These are phyloP conservation scores for Erysimum cheiri DNA, from an alignment of 441 rosid genomes.

Conservation along the genomic window DNA sequence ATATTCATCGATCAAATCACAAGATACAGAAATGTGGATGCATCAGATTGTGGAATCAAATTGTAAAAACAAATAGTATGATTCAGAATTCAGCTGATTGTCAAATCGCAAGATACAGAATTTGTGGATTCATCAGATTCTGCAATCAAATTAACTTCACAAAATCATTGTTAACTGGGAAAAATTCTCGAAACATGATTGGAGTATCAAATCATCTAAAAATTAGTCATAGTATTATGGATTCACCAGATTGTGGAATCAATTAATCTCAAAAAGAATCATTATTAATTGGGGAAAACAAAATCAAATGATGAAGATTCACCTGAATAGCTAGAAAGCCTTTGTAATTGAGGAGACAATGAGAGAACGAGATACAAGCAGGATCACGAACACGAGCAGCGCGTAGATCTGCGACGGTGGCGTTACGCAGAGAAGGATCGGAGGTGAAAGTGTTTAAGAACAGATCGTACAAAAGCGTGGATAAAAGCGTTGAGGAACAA, in stretches of 20 bases:
- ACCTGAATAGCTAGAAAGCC: slow-evolving; percentile 97
- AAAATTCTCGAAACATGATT: no score
- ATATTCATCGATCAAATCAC: no score
- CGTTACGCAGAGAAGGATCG: slow-evolving; percentile 72
- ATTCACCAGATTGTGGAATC: background rate
- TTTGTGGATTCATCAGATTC: background rate
- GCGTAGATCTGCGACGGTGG: slow-evolving; percentile 89
- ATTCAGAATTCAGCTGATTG: no score
- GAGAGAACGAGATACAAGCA: slow-evolving; percentile 95
- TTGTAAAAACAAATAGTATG: no score
- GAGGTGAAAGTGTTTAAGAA: slow-evolving; percentile 81
- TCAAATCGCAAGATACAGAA: background rate
- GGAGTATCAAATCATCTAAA: background rate
- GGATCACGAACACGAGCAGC: slow-evolving; percentile 90
- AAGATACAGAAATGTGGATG: no score
- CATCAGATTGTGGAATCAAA: no score
- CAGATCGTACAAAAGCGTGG: slow-evolving; percentile 88
- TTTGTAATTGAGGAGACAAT: slow-evolving; percentile 93
- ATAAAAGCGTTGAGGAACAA: slow-evolving; percentile 90
- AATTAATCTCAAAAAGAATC: background rate
- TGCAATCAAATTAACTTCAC: no score
- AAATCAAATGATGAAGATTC: background rate
- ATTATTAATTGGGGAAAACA: background rate
- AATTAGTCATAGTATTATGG: background rate
- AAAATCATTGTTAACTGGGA: no score